Base-by-base conservation (phyloP, 306 rosid genomes). In the Ziziphus jujuba region DNA sequence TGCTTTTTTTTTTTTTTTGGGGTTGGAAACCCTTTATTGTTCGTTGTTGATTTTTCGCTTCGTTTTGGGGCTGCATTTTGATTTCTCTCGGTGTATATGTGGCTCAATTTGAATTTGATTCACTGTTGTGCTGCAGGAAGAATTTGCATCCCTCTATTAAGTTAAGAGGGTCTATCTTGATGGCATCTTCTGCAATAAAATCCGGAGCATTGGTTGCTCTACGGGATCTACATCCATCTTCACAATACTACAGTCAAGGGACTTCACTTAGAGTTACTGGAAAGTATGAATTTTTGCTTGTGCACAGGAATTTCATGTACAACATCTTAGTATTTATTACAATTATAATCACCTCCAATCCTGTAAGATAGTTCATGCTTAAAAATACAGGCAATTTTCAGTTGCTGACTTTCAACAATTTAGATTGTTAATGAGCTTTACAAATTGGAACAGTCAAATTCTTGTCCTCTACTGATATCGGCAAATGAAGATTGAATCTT, bases 231-330 rank as follows among this genome's bases (percentile, higher is more conserved):
- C 72, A 65, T 20, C 89, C 84, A 35, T 84, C 88, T 36, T 90
- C 97, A 40, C 79, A 89, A 2, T 79, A 81, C 81, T 90, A 83
- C 85, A 78, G 78, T 87, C 84, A 88, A 74, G 95, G 96, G 54
- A 81, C 95, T 66, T 88, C 97, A 0, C 71, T 90, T 55, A 71
- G 97, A 84, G 67, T 93, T 66, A 85, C 77, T 48, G 95, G 86
- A 81, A 90, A 79, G 97, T 93, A 83, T 66, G 71, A 24, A 33
- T 24, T 63, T 57, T 38, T 35, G 57, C 23, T 19, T 40, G 16
- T 72, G 24, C 9, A 5, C 59, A 14, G 36, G 22, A 45, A 13
- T 69, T 54, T 52, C 45, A 48, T 12, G 12, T 63, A 0, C 14
- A 20, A 11, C 31, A 25, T 71, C 7, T 28, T 13, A 31, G 15